A percentile compares a stretch with the other conserved stretches of the same genome.
phyloP scores from a whole-genome alignment of 1,284 basidiomycete genomes.

The Naganishia albida region DNA sequence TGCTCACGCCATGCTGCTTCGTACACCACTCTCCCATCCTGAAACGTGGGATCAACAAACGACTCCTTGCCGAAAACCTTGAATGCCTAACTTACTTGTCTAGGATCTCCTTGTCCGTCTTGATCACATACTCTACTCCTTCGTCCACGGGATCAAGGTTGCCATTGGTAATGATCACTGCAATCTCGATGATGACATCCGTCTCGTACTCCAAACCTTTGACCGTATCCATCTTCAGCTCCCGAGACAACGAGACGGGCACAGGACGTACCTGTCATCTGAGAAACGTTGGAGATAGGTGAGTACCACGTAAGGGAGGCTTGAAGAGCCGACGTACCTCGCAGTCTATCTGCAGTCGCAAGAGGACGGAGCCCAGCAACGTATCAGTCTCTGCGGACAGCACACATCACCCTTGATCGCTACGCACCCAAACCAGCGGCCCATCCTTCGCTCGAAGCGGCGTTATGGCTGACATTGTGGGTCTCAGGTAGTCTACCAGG shows the following conservation, averaged over 20 bases:
- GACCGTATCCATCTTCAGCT: constrained; percentile 3
- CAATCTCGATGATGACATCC: constrained; percentile 59
- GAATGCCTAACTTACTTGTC: constrained; percentile 44
- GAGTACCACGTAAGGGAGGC: not conserved
- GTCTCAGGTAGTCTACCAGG: not conserved
- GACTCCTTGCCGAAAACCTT: not conserved
- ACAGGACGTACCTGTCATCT: constrained; percentile 32
- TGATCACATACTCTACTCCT: constrained; percentile 58
- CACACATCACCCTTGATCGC: not conserved
- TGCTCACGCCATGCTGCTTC: constrained; percentile 47
- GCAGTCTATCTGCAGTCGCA: constrained; percentile 36
- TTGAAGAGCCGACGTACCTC: constrained; percentile 33
- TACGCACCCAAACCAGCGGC: constrained; percentile 52
- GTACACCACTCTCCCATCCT: constrained; percentile 56
- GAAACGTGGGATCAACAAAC: not conserved
- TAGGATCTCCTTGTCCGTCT: constrained; percentile 55
- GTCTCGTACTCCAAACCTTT: constrained; percentile 51
- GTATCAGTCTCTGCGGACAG: constrained; percentile 2
- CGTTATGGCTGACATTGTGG: constrained; percentile 1
- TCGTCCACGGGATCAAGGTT: constrained; percentile 57
- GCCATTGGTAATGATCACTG: constrained; percentile 59
- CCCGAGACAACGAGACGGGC: no score
- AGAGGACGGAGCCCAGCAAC: constrained; percentile 2
- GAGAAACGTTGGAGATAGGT: not conserved
- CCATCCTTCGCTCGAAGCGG: constrained; percentile 50